These are phyloP conservation scores for Xylariales sp. DNA, from an alignment of 2,329 filamentous ascomycete species.

Conservation along the genomic window DNA sequence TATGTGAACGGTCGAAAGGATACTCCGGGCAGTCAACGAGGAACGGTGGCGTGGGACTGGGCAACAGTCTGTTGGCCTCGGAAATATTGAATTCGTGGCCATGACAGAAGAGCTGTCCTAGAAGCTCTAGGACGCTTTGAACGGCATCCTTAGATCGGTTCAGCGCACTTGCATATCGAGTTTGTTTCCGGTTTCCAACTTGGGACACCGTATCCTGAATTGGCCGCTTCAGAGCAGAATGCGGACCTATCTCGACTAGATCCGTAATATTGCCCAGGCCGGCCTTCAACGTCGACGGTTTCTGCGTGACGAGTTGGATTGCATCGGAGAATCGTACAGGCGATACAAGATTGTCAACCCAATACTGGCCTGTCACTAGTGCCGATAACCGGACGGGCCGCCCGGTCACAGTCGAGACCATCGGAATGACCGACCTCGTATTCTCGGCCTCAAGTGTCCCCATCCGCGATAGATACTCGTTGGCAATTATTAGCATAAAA, in stretches of 20 bases:
- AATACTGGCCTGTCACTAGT: conserved; percentile 44
- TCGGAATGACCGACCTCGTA: conserved; percentile 38
- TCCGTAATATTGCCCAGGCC: conserved; percentile 42
- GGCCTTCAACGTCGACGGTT: conserved; percentile 42
- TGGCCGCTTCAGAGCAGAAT: conserved; percentile 47
- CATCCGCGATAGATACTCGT: conserved; percentile 43
- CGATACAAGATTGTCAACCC: conserved; percentile 52
- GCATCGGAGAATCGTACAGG: conserved; percentile 52
- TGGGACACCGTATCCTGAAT: conserved; percentile 45
- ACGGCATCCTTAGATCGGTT: conserved; percentile 39
- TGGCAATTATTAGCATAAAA: conserved; percentile 42
- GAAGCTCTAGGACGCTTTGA: conserved; percentile 41
- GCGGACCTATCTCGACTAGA: conserved; percentile 50
- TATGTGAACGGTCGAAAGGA: conserved; percentile 54
- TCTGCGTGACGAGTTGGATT: conserved; percentile 38
- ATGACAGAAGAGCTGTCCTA: conserved; percentile 44
- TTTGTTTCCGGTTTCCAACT: conserved; percentile 36
- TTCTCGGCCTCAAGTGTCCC: conserved; percentile 41
- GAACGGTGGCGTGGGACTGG: conserved; percentile 30
- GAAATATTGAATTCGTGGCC: conserved; percentile 43
- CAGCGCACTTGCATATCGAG: conserved; percentile 42
- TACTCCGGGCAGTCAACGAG: conserved; percentile 55
- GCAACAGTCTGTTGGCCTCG: conserved; percentile 40
- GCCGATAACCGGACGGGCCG: conserved; percentile 19
- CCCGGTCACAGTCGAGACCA: conserved; percentile 45